These are phyloP conservation scores for Penicillium sp. DNA, from an alignment of 2,329 filamentous ascomycete species.

Conservation along the genomic window DNA sequence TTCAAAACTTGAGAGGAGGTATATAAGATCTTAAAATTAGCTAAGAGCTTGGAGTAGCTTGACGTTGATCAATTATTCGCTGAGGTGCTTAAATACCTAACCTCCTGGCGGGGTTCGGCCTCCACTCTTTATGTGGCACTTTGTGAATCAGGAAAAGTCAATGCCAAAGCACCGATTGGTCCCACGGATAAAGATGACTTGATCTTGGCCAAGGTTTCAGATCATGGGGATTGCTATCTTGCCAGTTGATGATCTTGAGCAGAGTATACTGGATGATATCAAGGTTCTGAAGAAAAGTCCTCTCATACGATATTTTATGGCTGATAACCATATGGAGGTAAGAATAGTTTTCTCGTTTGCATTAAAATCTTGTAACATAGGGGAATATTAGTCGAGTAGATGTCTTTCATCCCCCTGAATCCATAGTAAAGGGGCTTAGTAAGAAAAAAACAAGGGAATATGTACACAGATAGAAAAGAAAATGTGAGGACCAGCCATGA, in stretches of 20 bases:
- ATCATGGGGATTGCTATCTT: conserved; percentile 63
- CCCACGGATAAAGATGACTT: neutral
- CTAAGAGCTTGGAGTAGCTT: neutral
- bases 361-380: neutral
- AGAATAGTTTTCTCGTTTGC: neutral
- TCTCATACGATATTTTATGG: conserved; percentile 38
- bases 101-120: neutral
- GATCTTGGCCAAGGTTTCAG: conserved; percentile 8
- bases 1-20: neutral
- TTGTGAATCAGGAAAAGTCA: neutral
- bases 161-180: neutral
- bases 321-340: no score
- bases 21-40: neutral
- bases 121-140: neutral
- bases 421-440: conserved; percentile 4
- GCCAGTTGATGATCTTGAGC: conserved; percentile 67
- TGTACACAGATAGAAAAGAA: conserved; percentile 12
- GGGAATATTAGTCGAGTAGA: no score
- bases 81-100: neutral
- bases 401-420: neutral
- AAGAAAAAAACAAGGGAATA: conserved; percentile 9
- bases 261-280: conserved; percentile 69
- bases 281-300: conserved; percentile 63
- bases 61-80: neutral
- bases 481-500: conserved; percentile 18